A percentile compares a stretch with the other conserved stretches of the same genome.
Conservation (phyloP, 1,284 basidiomycete genomes). For the Marasmius tenuissimus region DNA sequence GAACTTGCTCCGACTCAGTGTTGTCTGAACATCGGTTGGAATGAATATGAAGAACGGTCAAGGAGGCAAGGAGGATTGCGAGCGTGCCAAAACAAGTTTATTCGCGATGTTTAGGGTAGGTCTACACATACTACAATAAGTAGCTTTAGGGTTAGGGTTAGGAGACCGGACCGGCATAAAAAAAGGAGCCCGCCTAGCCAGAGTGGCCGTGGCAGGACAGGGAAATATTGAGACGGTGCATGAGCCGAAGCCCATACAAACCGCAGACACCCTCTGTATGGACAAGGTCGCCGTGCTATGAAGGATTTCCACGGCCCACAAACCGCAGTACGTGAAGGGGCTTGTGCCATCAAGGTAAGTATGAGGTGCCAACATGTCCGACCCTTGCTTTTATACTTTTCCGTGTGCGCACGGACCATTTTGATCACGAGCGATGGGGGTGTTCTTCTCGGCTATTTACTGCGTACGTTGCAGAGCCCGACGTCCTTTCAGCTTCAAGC, state of each 20-base stretch:
- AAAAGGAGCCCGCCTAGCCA: constrained; percentile 5
- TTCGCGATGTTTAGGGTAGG: background rate
- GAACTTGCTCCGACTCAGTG: background rate
- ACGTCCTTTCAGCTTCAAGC: too few relatives aligned
- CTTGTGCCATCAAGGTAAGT: constrained; percentile 5
- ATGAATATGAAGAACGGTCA: background rate
- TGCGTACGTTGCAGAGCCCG: too few relatives aligned
- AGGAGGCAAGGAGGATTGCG: background rate
- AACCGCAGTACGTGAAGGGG: constrained; percentile 1
- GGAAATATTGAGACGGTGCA: constrained; percentile 32
- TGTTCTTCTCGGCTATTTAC: background rate
- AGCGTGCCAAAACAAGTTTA: background rate
- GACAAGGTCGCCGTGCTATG: constrained; percentile 54
- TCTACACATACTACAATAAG: background rate
- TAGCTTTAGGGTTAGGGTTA: background rate
- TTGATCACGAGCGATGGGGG: background rate
- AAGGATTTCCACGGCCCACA: constrained; percentile 43
- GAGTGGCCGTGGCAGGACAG: constrained; percentile 8
- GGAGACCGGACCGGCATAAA: background rate
- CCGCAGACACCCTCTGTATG: constrained; percentile 29
- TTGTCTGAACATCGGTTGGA: too few relatives aligned
- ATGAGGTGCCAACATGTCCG: background rate
- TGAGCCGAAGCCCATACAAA: constrained; percentile 49
- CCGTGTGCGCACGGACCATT: background rate
- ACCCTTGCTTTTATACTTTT: background rate